Conservation (phyloP, 441 rosid species). For the Kokia cookei region DNA sequence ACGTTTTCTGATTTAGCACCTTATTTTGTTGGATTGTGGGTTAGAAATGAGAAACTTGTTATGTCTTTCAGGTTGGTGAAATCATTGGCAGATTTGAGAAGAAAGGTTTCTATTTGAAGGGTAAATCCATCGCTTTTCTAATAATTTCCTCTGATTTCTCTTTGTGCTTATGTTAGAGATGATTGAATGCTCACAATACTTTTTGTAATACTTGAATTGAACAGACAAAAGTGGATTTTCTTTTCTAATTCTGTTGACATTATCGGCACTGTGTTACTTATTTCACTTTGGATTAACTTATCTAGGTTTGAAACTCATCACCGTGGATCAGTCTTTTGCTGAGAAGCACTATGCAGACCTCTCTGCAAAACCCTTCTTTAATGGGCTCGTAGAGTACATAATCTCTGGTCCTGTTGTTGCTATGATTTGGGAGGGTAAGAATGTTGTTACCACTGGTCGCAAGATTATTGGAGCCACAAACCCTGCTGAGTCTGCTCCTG, state of each 20-base stretch:
- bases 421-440: slow-evolving; percentile 95
- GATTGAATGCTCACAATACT: background rate
- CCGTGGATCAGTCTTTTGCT: slow-evolving; percentile 70
- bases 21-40: background rate
- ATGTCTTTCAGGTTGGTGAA: slow-evolving; percentile 65
- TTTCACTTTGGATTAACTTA: background rate
- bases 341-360: slow-evolving; percentile 82
- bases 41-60: background rate
- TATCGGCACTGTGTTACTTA: background rate
- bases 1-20: background rate
- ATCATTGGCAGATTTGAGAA: slow-evolving; percentile 85
- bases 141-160: background rate
- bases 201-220: background rate
- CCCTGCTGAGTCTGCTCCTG: slow-evolving; percentile 86
- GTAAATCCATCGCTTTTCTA: slow-evolving; percentile 20
- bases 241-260: background rate
- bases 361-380: slow-evolving; percentile 79
- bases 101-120: slow-evolving; percentile 89
- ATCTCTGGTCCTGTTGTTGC: slow-evolving; percentile 94
- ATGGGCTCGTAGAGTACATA: slow-evolving; percentile 68
- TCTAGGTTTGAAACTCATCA: slow-evolving; percentile 65
- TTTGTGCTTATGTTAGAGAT: background rate
- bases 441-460: slow-evolving; percentile 69
- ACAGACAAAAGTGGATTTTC: background rate
- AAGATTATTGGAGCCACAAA: slow-evolving; percentile 94